These are phyloP conservation scores for Yamadazyma akitaensis DNA, from an alignment of 805 yeast species.

Conservation along the genomic window DNA sequence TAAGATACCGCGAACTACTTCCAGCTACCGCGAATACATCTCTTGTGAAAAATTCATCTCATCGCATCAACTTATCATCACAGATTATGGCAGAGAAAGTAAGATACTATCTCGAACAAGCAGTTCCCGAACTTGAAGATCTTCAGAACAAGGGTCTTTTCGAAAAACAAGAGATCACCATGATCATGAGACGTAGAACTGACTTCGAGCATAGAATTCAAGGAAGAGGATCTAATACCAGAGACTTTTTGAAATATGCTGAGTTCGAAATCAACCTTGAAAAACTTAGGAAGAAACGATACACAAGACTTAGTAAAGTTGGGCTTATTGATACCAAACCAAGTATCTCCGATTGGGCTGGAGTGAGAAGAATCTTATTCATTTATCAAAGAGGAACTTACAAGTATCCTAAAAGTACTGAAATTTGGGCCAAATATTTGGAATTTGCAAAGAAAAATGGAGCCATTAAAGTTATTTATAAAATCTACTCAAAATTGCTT, in stretches of 20 bases:
- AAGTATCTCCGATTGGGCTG: constrained; percentile 83
- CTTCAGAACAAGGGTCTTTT: constrained; percentile 77
- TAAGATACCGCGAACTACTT: no score
- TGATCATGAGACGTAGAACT: constrained; percentile 88
- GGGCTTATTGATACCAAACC: constrained; percentile 57
- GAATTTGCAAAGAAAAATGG: constrained; percentile 63
- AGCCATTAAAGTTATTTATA: constrained; percentile 68
- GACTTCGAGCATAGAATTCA: constrained; percentile 90
- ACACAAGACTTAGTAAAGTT: constrained; percentile 53
- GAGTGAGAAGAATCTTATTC: constrained; percentile 73
- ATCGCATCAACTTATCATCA: constrained; percentile 14
- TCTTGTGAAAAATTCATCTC: constrained; percentile 3
- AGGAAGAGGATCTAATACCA: constrained; percentile 75
- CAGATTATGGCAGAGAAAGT: constrained; percentile 39
- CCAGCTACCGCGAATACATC: no score
- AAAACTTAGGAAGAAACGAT: constrained; percentile 69
- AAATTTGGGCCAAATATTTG: constrained; percentile 76
- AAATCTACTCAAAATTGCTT: constrained; percentile 71
- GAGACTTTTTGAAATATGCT: constrained; percentile 75
- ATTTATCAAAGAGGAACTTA: constrained; percentile 80
- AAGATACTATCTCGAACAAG: constrained; percentile 57
- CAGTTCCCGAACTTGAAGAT: constrained; percentile 91
- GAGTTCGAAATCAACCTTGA: constrained; percentile 81
- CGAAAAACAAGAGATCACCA: constrained; percentile 73
- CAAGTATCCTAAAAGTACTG: constrained; percentile 73